A percentile compares a stretch with the other conserved stretches of the same genome.
These are phyloP conservation scores for Hexamita inflata DNA, from an alignment of 208 protist genomes.

Conservation along the genomic window DNA sequence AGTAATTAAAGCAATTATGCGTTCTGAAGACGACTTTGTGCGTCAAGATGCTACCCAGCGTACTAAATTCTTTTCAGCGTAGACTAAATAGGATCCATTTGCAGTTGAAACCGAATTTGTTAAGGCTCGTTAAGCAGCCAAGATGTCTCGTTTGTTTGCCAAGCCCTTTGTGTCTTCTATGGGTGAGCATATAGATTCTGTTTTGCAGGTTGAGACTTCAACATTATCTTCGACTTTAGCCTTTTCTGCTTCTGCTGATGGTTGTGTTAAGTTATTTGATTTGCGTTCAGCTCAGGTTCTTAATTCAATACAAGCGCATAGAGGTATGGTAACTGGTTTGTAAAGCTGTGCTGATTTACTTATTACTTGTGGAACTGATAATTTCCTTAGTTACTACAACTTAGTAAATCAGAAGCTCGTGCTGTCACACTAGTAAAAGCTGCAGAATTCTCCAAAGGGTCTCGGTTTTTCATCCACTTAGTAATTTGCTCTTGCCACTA, in stretches of 20 bases:
- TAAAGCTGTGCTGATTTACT: background rate
- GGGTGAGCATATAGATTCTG: background rate
- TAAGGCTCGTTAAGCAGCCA: background rate
- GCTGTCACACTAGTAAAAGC: no score
- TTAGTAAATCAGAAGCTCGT: no score
- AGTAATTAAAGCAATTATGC: no score
- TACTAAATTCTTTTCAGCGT: no score
- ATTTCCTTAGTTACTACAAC: no score
- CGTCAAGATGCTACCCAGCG: no score
- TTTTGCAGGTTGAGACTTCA: background rate
- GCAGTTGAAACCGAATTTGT: slow-evolving; percentile 3
- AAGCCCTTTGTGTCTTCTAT: slow-evolving; percentile 13
- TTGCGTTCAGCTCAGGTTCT: background rate
- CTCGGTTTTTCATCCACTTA: no score
- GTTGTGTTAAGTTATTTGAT: slow-evolving; percentile 15
- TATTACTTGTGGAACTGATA: background rate
- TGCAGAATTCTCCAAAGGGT: background rate
- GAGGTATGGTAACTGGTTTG: background rate
- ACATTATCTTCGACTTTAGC: background rate
- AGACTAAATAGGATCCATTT: background rate
- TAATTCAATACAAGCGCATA: background rate
- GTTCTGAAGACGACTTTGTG: no score
- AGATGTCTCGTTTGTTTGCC: slow-evolving; percentile 1
- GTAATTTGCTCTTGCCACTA: background rate
- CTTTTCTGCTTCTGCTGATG: background rate